A percentile compares a stretch with the other conserved stretches of the same genome.
These are phyloP conservation scores for Penstemon eatonii DNA, from an alignment of 257 asterid species.

Conservation along the genomic window DNA sequence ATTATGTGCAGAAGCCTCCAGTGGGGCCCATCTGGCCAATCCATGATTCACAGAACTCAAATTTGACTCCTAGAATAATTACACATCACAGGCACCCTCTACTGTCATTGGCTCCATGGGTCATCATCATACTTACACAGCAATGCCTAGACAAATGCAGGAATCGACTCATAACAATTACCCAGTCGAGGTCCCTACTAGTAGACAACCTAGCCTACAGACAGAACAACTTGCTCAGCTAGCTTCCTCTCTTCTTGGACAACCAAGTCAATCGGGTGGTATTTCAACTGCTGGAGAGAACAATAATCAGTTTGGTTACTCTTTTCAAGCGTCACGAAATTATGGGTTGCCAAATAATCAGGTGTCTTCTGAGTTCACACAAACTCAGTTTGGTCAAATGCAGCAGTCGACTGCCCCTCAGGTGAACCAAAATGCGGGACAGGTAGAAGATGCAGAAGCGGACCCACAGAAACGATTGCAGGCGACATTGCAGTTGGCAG, in stretches of 20 bases:
- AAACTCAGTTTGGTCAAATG: slow-evolving; percentile 48
- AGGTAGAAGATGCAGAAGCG: slow-evolving; percentile 56
- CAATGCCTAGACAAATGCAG: slow-evolving; percentile 36
- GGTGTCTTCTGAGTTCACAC: slow-evolving; percentile 43
- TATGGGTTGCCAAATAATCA: slow-evolving; percentile 45
- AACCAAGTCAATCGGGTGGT: slow-evolving; percentile 55
- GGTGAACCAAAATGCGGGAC: slow-evolving; percentile 41
- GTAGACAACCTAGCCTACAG: too few relatives aligned
- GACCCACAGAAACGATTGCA: slow-evolving; percentile 87
- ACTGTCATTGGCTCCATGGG: slow-evolving; percentile 27
- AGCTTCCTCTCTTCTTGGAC: slow-evolving; percentile 71
- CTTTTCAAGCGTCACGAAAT: slow-evolving; percentile 41
- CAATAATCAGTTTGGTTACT: slow-evolving; percentile 38
- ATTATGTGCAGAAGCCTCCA: slow-evolving; percentile 41
- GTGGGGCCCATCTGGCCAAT: slow-evolving; percentile 47
- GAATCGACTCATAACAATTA: slow-evolving; percentile 38
- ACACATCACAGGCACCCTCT: slow-evolving; percentile 33
- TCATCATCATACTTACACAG: slow-evolving; percentile 33
- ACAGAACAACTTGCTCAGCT: slow-evolving; percentile 77
- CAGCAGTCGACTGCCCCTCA: slow-evolving; percentile 46
- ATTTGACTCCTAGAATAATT: slow-evolving; percentile 28
- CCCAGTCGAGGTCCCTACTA: slow-evolving; percentile 22
- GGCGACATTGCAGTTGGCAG: slow-evolving; percentile 88
- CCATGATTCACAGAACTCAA: slow-evolving; percentile 44
- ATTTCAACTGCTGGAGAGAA: slow-evolving; percentile 39